A percentile compares a stretch with the other conserved stretches of the same genome.
Conservation (phyloP, 1,284 basidiomycete genomes). For the Boletellus sp. region DNA sequence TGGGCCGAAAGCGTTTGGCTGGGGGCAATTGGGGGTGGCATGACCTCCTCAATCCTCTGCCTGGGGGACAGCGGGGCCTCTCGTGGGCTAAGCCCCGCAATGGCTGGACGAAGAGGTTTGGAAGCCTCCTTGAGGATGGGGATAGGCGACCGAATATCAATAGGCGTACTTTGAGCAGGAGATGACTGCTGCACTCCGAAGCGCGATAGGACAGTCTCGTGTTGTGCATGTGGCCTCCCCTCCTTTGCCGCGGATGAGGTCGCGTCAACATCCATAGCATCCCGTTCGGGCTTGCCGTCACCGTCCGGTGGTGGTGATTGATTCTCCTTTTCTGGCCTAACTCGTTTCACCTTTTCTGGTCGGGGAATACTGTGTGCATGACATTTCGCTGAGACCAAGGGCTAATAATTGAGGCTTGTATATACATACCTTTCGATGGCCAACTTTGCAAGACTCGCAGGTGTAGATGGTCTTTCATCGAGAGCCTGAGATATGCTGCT, state of each 20-base stretch:
- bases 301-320: constrained; percentile 40
- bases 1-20: constrained; percentile 79
- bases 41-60: constrained; percentile 34
- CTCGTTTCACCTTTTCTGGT: constrained; percentile 71
- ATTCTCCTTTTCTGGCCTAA: constrained; percentile 52
- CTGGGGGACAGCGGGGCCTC: constrained; percentile 44
- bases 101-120: constrained; percentile 15
- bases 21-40: constrained; percentile 76
- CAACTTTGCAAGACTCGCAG: constrained; percentile 45
- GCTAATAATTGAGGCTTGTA: neutral
- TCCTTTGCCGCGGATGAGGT: constrained; percentile 20
- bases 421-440: constrained; percentile 62
- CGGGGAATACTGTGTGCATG: constrained; percentile 54
- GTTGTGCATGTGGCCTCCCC: constrained; percentile 16
- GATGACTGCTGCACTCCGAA: constrained; percentile 22
- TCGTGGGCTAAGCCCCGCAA: constrained; percentile 29
- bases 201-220: constrained; percentile 22
- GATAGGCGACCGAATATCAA: constrained; percentile 20
- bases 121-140: constrained; percentile 20
- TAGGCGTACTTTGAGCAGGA: constrained; percentile 12
- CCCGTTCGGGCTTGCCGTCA: constrained; percentile 27
- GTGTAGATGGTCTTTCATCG: constrained; percentile 25
- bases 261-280: constrained; percentile 42
- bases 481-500: constrained; percentile 20
- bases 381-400: constrained; percentile 4